Conservation (phyloP, 306 rosid species). For the Quercus engelmannii region DNA sequence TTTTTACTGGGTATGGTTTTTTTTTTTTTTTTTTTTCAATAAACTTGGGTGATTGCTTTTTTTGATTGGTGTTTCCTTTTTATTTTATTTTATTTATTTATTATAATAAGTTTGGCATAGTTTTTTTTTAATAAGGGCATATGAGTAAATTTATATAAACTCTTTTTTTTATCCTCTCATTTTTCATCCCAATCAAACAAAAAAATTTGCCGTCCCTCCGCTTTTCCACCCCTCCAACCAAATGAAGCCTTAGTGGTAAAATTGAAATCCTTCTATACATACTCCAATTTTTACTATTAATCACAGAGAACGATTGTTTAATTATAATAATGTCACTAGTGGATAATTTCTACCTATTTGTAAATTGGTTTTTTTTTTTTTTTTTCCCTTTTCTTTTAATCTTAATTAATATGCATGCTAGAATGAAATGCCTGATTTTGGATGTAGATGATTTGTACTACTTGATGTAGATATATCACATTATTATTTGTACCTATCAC, state of each 20-base stretch:
- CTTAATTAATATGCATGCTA: neutral
- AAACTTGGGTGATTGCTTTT: too few species aligned
- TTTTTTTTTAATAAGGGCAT: too few species aligned
- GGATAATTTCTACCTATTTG: neutral
- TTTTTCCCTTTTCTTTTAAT: neutral
- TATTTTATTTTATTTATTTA: neutral
- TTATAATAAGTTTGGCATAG: conserved; percentile 50
- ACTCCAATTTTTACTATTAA: neutral
- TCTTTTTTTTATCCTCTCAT: conserved; percentile 33
- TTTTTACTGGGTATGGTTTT: too few species aligned
- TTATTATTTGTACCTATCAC: neutral
- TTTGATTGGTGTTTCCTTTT: too few species aligned
- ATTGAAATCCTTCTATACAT: neutral
- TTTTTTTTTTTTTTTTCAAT: too few species aligned
- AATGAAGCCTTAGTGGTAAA: neutral
- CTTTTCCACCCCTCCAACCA: too few species aligned
- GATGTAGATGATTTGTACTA: neutral
- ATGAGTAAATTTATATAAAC: conserved; percentile 30
- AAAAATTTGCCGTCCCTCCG: too few species aligned
- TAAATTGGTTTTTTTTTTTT: neutral
- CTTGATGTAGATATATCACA: neutral
- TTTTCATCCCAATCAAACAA: too few species aligned
- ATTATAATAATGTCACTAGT: neutral
- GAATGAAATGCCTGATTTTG: neutral
- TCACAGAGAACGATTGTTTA: neutral